phyloP scores from a whole-genome alignment of 306 rosid genomes.

The Biancaea sappan region DNA sequence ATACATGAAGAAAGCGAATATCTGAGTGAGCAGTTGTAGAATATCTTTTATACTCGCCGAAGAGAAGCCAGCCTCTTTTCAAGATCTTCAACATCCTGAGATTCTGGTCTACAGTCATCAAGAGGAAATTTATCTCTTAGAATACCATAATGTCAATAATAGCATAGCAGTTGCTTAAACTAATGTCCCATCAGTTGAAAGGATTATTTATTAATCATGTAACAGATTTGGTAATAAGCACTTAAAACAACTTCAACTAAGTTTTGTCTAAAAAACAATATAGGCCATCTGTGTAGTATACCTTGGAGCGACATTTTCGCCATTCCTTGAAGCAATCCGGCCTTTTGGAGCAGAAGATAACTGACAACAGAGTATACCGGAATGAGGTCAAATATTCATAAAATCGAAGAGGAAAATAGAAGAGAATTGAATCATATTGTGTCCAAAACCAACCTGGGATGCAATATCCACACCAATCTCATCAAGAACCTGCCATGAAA shows the following conservation, averaged over 20 bases:
- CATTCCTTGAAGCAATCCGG: slow-evolving; percentile 74
- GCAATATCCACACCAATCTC: slow-evolving; percentile 99
- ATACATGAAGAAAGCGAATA: slow-evolving; percentile 36
- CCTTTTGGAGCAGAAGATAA: slow-evolving; percentile 98
- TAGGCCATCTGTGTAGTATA: no score
- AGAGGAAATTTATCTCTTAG: background rate
- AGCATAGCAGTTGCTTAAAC: background rate
- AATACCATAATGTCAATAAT: background rate
- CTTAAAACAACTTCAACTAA: no score
- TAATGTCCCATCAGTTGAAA: no score
- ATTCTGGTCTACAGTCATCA: slow-evolving; percentile 53
- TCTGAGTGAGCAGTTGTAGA: background rate
- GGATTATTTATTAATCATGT: no score
- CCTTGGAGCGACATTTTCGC: slow-evolving; percentile 65
- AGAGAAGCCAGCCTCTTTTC: slow-evolving; percentile 95
- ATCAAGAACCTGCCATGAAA: slow-evolving; percentile 86
- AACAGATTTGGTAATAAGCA: no score
- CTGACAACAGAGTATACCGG: slow-evolving; percentile 44
- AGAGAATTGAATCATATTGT: slow-evolving; percentile 14
- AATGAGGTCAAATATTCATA: slow-evolving; percentile 30
- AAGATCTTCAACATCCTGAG: slow-evolving; percentile 83
- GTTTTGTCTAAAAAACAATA: no score
- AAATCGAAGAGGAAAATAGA: no score
- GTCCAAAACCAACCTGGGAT: slow-evolving; percentile 76
- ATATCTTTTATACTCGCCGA: slow-evolving; percentile 63